Conservation (phyloP, 345 rosid species). For the Isatis tinctoria region DNA sequence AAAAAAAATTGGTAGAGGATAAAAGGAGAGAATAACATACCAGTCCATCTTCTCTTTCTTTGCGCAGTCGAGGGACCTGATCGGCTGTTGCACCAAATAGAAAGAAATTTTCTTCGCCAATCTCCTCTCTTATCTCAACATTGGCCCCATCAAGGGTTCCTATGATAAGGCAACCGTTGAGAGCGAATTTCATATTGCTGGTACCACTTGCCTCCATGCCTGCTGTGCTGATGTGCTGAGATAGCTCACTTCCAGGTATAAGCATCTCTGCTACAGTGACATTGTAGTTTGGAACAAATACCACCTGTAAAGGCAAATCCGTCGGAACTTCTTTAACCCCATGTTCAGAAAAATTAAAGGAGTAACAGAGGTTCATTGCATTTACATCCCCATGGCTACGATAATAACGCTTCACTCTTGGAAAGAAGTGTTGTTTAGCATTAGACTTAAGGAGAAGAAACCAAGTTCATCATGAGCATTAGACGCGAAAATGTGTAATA, state of each 20-base stretch:
- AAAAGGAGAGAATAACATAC: conserved; percentile 36
- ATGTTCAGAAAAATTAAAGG: neutral
- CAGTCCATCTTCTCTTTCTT: conserved; percentile 83
- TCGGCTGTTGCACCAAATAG: conserved; percentile 92
- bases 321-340: neutral
- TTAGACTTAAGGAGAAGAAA: conserved; percentile 1
- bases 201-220: conserved; percentile 99
- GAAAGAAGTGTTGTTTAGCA: neutral
- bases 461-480: neutral
- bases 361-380: neutral
- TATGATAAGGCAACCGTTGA: conserved; percentile 93
- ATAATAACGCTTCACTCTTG: neutral
- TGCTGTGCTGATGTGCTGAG: conserved; percentile 97
- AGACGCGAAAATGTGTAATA: neutral
- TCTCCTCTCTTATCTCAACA: conserved; percentile 94
- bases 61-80: conserved; percentile 76
- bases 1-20: neutral
- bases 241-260: conserved; percentile 95
- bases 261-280: conserved; percentile 93
- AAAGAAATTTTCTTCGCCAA: conserved; percentile 88
- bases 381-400: neutral
- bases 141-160: conserved; percentile 98
- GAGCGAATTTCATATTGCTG: conserved; percentile 97
- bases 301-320: conserved; percentile 49
- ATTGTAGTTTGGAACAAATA: conserved; percentile 94